A percentile compares a stretch with the other conserved stretches of the same genome.
Evolutionary conservation across 306 rosid species (phyloP).

Genomic region (Sicyos baderoa): DNA sequence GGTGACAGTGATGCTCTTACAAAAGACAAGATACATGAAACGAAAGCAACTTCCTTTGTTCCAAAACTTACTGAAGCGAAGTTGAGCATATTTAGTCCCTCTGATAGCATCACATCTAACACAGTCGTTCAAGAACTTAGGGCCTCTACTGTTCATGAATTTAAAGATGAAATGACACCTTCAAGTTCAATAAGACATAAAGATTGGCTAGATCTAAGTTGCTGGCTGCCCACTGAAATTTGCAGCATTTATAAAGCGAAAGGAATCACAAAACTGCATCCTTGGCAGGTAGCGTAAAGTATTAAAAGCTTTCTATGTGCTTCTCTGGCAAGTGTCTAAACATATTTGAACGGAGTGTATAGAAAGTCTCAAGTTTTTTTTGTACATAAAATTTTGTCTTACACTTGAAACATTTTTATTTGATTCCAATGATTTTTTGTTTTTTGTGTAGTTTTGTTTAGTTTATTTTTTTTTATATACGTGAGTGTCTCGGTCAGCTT

Average conservation of each 20-base stretch:
- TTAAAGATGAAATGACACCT: conserved; percentile 52
- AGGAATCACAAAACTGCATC: conserved; percentile 76
- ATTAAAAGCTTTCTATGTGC: conserved; percentile 16
- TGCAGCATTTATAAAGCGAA: conserved; percentile 64
- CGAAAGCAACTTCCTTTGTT: conserved; percentile 28
- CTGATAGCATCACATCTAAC: conserved; percentile 31
- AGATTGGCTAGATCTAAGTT: conserved; percentile 46
- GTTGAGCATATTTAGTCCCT: conserved; percentile 21
- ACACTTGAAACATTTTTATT: neutral
- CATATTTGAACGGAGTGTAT: neutral
- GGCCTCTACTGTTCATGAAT: conserved; percentile 28
- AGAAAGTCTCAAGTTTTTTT: neutral
- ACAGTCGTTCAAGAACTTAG: conserved; percentile 33
- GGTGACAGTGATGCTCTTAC: conserved; percentile 23
- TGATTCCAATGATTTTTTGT: neutral
- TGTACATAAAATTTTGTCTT: neutral
- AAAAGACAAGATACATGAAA: conserved; percentile 29
- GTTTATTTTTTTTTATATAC: no score
- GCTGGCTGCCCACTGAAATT: conserved; percentile 85
- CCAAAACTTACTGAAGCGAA: conserved; percentile 26
- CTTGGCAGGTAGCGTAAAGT: conserved; percentile 69
- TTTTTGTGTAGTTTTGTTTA: no score
- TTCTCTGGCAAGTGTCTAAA: neutral
- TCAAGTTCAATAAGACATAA: conserved; percentile 45
- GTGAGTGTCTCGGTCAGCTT: no score